Conservation (phyloP, 164 flowering plant species). For the Cinnamomum chago region DNA sequence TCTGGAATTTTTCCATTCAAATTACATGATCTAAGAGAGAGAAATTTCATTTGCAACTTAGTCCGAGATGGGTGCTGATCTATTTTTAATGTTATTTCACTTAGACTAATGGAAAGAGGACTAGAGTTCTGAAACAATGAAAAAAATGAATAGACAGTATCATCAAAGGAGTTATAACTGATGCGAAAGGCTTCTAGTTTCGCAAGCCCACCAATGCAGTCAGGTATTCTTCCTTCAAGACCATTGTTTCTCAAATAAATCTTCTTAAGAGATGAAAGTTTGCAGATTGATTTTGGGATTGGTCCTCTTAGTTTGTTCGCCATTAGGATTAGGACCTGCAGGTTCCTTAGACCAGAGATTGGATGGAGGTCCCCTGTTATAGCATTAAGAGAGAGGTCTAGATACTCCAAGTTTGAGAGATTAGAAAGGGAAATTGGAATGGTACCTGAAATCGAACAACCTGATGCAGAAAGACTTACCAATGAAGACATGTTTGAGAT, state of each 20-base stretch:
- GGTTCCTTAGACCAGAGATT: constrained; percentile 15
- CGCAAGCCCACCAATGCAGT: constrained; percentile 16
- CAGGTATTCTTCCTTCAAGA: constrained; percentile 16
- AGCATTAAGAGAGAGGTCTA: constrained; percentile 14
- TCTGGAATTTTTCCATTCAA: not conserved
- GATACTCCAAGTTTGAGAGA: constrained; percentile 3
- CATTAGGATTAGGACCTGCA: not conserved
- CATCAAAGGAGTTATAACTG: constrained; percentile 7
- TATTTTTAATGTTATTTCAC: constrained; percentile 3
- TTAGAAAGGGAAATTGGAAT: too few species aligned
- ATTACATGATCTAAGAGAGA: not conserved
- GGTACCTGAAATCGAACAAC: too few species aligned
- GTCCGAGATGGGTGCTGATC: not conserved
- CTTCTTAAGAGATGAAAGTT: constrained; percentile 5
- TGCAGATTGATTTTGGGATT: constrained; percentile 22
- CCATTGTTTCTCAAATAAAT: constrained; percentile 6
- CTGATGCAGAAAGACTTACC: too few species aligned
- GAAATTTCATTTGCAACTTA: not conserved
- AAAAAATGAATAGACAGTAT: constrained; percentile 3
- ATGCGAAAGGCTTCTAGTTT: not conserved
- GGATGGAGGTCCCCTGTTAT: constrained; percentile 15
- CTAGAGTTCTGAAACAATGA: not conserved
- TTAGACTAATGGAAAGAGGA: not conserved
- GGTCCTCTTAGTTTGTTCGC: constrained; percentile 16
- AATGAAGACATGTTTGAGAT: too few species aligned